Conservation (phyloP, 2,329 filamentous ascomycete genomes). For the Fusarium pseudonygamai region DNA sequence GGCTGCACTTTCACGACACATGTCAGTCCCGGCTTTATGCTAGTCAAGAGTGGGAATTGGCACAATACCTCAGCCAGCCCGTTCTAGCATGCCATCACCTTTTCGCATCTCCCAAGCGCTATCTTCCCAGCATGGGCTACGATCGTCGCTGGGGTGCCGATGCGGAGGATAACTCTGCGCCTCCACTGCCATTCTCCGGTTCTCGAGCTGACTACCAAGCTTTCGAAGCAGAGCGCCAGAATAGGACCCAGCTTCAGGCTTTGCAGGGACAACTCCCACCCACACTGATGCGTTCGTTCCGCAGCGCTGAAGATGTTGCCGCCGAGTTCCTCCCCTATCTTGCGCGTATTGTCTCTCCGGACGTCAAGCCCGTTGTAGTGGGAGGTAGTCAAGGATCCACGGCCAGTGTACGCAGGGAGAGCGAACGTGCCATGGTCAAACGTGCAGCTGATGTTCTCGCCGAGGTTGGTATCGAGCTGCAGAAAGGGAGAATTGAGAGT, state of each 20-base stretch:
- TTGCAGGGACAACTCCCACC: conserved; percentile 78
- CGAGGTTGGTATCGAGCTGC: conserved; percentile 83
- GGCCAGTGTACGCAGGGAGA: conserved; percentile 88
- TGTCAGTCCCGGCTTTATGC: conserved; percentile 81
- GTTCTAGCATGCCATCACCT: conserved; percentile 90
- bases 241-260: conserved; percentile 75
- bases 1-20: conserved; percentile 91
- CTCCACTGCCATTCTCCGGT: conserved; percentile 79
- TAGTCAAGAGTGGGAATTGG: conserved; percentile 93
- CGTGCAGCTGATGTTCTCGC: conserved; percentile 83
- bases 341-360: conserved; percentile 83
- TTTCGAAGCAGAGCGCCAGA: conserved; percentile 81
- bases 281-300: conserved; percentile 78
- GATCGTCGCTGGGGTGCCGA: conserved; percentile 58
- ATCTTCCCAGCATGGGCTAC: conserved; percentile 52
- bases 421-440: conserved; percentile 82
- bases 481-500: conserved; percentile 80
- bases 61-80: conserved; percentile 85
- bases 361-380: conserved; percentile 90
- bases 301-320: conserved; percentile 79
- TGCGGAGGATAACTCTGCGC: conserved; percentile 56
- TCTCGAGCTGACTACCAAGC: conserved; percentile 84
- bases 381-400: conserved; percentile 72
- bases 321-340: conserved; percentile 88
- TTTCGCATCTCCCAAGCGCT: conserved; percentile 78